Evolutionary conservation across 805 yeast genomes (phyloP), one percentile per base, ranked within the genome.

Genomic region (Hanseniaspora singularis): DNA sequence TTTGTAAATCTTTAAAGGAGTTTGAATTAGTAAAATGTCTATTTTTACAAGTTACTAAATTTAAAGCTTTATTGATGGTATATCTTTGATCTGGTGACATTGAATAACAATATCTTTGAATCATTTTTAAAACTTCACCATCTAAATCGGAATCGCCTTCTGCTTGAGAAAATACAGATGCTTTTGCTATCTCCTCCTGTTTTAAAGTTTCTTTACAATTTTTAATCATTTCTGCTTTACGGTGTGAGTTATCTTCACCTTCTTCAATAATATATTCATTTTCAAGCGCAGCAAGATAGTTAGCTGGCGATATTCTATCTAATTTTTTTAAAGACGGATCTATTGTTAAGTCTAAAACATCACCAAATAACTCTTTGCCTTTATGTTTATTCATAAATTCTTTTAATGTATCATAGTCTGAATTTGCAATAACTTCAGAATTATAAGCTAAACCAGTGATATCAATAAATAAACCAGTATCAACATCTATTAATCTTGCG

Each of bases 401-500:
- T 23, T 12, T 3, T 15, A 44, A 23, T 19, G 3, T 4, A 12
- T 22, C 12, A 22, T 37, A 44, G 8, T 44, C 38, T 23, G 27
- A 30, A 10, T 44, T 41, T 14, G 48, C 30, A 3, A 44, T 38
- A 31, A 44, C 38, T 20, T 44, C 10, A 63, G 62, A 10, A 59
- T 59, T 20, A 59, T 53, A 23, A 2, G 80, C 69, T 49, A 79
- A 60, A 0, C 77, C 88, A 0, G 92, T 81, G 28, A 81, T 75
- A 58, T 81, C 92, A 46, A 81, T 77, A 54, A 75, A 81, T 47
- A 78, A 60, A 0, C 89, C 92, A 4, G 78, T 70, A 52, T 77
- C 81, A 8, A 77, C 65, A 58, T 81, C 88, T 46, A 81, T 75
- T 55, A 81, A 78, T 42, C 92, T 63, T 0, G 83, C 88, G 62